phyloP scores from a whole-genome alignment of 192 early-diverging fungal species.

The Jimgerdemannia flammicorona region DNA sequence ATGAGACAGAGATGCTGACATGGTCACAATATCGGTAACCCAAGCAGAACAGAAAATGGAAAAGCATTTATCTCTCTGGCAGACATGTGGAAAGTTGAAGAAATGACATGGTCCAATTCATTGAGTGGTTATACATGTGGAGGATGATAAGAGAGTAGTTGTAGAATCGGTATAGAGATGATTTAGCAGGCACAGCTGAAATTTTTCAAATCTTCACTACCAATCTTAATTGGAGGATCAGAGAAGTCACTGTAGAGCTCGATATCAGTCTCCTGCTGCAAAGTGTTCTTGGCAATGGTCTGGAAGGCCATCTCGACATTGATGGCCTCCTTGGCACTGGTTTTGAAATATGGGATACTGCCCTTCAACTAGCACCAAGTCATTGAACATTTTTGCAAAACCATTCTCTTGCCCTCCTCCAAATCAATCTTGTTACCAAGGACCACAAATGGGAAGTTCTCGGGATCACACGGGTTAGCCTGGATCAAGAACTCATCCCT shows the following conservation, averaged over 20 bases:
- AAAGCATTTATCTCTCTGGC: too few species aligned
- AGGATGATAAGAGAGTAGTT: too few species aligned
- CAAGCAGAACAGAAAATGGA: too few species aligned
- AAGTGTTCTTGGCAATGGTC: conserved; percentile 91
- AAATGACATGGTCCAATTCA: too few species aligned
- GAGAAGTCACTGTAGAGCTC: conserved; percentile 51
- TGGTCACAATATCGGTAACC: too few species aligned
- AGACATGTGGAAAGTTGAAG: too few species aligned
- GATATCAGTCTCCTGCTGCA: conserved; percentile 90
- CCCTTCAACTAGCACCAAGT: conserved; percentile 97
- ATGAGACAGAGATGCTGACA: too few species aligned
- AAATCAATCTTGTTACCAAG: conserved; percentile 99
- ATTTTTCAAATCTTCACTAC: too few species aligned
- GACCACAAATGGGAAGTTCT: conserved; percentile 99
- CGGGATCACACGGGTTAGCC: conserved; percentile 88
- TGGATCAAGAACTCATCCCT: conserved; percentile 98
- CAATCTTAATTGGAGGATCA: too few species aligned
- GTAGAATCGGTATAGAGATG: too few species aligned
- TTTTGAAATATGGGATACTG: conserved; percentile 98
- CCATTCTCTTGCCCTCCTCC: conserved; percentile 89
- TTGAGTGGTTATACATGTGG: too few species aligned
- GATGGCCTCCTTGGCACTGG: conserved; percentile 95
- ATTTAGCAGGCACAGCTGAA: too few species aligned
- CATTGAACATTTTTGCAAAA: conserved; percentile 94
- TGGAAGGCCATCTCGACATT: conserved; percentile 98